Evolutionary conservation across 345 rosid genomes (phyloP), one percentile per base, ranked within the genome.

Genomic region (Durio zibethinus): DNA sequence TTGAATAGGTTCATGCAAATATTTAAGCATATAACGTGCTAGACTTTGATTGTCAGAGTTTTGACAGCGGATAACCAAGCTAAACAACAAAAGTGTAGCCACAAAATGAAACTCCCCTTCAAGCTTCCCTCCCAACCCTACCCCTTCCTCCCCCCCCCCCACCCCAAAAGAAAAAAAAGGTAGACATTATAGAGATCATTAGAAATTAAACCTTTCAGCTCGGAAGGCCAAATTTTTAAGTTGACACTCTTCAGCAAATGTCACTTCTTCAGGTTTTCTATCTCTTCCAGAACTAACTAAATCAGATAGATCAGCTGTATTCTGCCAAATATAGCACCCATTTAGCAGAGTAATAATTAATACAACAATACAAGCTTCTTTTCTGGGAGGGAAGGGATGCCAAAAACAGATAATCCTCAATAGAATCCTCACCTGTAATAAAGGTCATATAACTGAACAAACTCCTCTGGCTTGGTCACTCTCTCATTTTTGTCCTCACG

Each of bases 241-340:
- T 67, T 67, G 83, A 81, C 93, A 92, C 77, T 91, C 94, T 88
- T 97, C 97, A 27, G 89, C 88, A 79, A 97, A 91, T 78, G 91
- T 84, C 69, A 86, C 89, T 83, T 94, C 99, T 84, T 97, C 99
- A n/a, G 90, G 88, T 82, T 87, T 97, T 80, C 89, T 87, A 80
- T 97, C 97, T 87, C 98, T 89, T 84, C 97, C 97, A 56, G 99
- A 97, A 84, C 97, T 94, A 80, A 97, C 90, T 73, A 97, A 93
- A 87, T 97, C 99, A 79, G 96, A 92, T 73, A 97, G 94, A 88
- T 94, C 99, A 81, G 91, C 83, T n/a, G 90, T 89, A 87, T 94
- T 97, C 98, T 97, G 96, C 81, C 64, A 85, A 54, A 84, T 68
- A 60, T 31, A 81, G 42, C 66, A 82, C 50, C 73, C 45, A 57